A percentile compares a stretch with the other conserved stretches of the same genome.
These are phyloP conservation scores for Cutaneotrichosporon sp. DNA, from an alignment of 1,284 basidiomycete genomes.

Conservation along the genomic window DNA sequence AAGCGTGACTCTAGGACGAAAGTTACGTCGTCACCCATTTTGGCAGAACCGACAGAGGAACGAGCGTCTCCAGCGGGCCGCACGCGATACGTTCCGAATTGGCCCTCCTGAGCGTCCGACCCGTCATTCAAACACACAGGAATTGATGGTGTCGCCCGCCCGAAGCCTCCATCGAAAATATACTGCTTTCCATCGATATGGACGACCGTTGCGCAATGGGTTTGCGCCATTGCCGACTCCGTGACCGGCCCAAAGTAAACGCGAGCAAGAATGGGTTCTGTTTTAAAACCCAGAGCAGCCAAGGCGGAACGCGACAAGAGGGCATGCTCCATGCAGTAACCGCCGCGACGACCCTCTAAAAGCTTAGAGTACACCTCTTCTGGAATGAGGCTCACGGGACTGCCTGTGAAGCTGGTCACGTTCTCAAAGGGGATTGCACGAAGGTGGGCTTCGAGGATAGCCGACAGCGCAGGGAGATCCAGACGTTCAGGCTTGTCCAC, in stretches of 20 bases:
- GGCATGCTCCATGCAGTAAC: conserved; percentile 20
- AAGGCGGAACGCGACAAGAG: conserved; percentile 6
- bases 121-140: not conserved
- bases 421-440: conserved; percentile 14
- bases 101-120: not conserved
- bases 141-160: conserved; percentile 3
- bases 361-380: conserved; percentile 8
- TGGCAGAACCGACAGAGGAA: not conserved
- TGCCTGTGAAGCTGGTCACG: conserved; percentile 11
- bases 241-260: not conserved
- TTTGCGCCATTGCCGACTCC: not conserved
- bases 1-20: conserved; percentile 3
- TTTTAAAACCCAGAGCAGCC: conserved; percentile 5
- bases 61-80: not conserved
- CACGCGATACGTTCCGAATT: conserved; percentile 5
- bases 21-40: not conserved
- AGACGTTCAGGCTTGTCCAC: not conserved
- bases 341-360: conserved; percentile 5
- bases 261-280: conserved; percentile 1
- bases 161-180: conserved; percentile 15
- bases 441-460: conserved; percentile 13
- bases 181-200: conserved; percentile 2
- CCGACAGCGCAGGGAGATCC: conserved; percentile 4
- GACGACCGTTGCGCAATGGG: conserved; percentile 8
- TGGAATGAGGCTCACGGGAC: conserved; percentile 4